A percentile compares a stretch with the other conserved stretches of the same genome.
Conservation (phyloP, 805 yeast species). For the Jamesozyma piceae region DNA sequence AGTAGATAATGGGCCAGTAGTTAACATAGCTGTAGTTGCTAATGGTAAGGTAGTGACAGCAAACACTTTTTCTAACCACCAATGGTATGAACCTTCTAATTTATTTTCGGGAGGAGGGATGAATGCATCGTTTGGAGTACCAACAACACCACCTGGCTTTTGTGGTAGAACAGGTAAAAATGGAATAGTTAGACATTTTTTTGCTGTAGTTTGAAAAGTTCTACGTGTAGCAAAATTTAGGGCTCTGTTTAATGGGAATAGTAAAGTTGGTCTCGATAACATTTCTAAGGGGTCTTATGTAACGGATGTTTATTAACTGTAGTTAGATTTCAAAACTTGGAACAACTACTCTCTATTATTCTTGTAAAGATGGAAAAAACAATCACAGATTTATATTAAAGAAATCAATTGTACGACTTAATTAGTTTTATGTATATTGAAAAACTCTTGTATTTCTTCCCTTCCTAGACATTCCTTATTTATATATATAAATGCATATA, state of each 20-base stretch:
- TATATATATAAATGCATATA: too few relatives aligned
- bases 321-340: neutral
- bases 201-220: slow-evolving; percentile 22
- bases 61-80: slow-evolving; percentile 79
- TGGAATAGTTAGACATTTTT: slow-evolving; percentile 34
- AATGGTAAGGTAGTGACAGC: slow-evolving; percentile 71
- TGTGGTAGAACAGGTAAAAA: slow-evolving; percentile 57
- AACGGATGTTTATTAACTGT: neutral
- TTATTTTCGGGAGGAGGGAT: slow-evolving; percentile 52
- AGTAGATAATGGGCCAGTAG: slow-evolving; percentile 58
- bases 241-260: slow-evolving; percentile 4
- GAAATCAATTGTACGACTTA: too few relatives aligned
- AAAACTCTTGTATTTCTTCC: too few relatives aligned
- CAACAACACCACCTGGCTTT: slow-evolving; percentile 84
- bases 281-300: neutral
- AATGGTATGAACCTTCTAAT: slow-evolving; percentile 79
- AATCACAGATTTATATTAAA: too few relatives aligned
- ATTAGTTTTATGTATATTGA: too few relatives aligned
- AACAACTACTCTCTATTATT: too few relatives aligned
- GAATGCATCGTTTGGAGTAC: slow-evolving; percentile 89
- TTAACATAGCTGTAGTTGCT: slow-evolving; percentile 61
- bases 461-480: too few relatives aligned
- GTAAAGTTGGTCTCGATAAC: slow-evolving; percentile 12
- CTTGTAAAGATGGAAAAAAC: too few relatives aligned
- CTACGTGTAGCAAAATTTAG: slow-evolving; percentile 6